Evolutionary conservation across 2,329 filamentous ascomycete species (phyloP).

Genomic region (Diaporthe batatas): DNA sequence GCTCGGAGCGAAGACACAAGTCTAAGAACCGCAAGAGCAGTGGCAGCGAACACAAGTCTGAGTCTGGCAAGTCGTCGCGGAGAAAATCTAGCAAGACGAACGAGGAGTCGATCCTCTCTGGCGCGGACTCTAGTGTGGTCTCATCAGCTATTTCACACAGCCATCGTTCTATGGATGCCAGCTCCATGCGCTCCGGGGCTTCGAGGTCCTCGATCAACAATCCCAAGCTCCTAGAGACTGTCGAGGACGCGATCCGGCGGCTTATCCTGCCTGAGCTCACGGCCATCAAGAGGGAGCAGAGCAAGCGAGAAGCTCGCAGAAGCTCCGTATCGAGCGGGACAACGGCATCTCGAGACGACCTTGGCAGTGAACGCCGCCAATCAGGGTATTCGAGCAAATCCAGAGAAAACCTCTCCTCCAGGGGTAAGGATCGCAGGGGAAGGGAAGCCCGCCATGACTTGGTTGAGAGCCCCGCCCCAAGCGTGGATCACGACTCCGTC

Average conservation of each 20-base stretch:
- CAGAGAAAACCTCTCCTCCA: conserved; percentile 62
- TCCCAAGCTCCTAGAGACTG: conserved; percentile 88
- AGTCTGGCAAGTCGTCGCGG: conserved; percentile 61
- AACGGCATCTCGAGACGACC: conserved; percentile 67
- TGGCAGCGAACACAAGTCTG: conserved; percentile 60
- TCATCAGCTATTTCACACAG: conserved; percentile 67
- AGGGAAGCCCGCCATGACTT: conserved; percentile 69
- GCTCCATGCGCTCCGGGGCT: conserved; percentile 63
- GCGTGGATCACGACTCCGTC: conserved; percentile 61
- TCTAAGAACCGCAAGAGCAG: conserved; percentile 66
- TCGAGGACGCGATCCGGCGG: conserved; percentile 92
- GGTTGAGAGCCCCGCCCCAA: conserved; percentile 63
- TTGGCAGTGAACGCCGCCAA: conserved; percentile 71
- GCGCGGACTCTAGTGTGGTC: conserved; percentile 66
- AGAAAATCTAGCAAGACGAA: conserved; percentile 66
- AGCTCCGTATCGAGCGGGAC: conserved; percentile 74
- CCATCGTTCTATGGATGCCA: conserved; percentile 68
- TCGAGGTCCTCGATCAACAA: conserved; percentile 87
- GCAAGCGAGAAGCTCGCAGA: conserved; percentile 77
- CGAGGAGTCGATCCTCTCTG: conserved; percentile 67
- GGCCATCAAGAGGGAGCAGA: conserved; percentile 90
- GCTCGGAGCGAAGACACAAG: conserved; percentile 63
- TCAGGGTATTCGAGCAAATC: conserved; percentile 61
- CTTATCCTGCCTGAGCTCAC: conserved; percentile 93
- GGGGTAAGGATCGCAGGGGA: conserved; percentile 60